phyloP scores from a whole-genome alignment of 2,329 filamentous ascomycete genomes.

The Ceratocystis alfenasii region DNA sequence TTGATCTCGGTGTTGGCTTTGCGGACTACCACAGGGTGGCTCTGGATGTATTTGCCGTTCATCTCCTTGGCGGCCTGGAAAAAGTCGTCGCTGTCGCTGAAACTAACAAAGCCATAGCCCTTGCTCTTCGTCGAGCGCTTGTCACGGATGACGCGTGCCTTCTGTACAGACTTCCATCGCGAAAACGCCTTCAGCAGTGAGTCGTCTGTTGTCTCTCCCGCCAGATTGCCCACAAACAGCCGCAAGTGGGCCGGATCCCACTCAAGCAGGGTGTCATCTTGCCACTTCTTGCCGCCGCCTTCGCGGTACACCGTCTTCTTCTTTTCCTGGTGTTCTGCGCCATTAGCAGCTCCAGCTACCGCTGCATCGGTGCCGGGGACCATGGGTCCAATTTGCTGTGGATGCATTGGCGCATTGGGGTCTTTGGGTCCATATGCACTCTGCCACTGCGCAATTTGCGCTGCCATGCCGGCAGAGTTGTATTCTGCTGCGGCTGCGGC shows the following conservation, averaged over 20 bases:
- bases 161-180: constrained; percentile 76
- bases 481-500: constrained; percentile 41
- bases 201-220: constrained; percentile 94
- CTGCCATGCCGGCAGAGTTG: constrained; percentile 70
- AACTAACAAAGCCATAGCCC: constrained; percentile 92
- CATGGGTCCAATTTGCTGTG: constrained; percentile 27
- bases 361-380: constrained; percentile 35
- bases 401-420: constrained; percentile 28
- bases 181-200: constrained; percentile 88
- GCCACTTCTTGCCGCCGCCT: constrained; percentile 87
- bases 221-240: constrained; percentile 91
- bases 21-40: constrained; percentile 77
- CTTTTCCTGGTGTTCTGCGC: constrained; percentile 37
- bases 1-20: constrained; percentile 89
- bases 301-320: constrained; percentile 79
- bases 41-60: constrained; percentile 98
- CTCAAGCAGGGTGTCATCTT: constrained; percentile 75
- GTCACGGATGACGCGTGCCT: constrained; percentile 86
- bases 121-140: constrained; percentile 94
- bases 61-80: constrained; percentile 95
- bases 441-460: constrained; percentile 90
- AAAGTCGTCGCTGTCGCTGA: constrained; percentile 89
- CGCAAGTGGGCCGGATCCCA: constrained; percentile 94
- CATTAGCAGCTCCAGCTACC: constrained; percentile 26
- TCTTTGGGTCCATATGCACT: constrained; percentile 68